These are phyloP conservation scores for Silene conica DNA, from an alignment of 148 eudicot genomes.

Conservation along the genomic window DNA sequence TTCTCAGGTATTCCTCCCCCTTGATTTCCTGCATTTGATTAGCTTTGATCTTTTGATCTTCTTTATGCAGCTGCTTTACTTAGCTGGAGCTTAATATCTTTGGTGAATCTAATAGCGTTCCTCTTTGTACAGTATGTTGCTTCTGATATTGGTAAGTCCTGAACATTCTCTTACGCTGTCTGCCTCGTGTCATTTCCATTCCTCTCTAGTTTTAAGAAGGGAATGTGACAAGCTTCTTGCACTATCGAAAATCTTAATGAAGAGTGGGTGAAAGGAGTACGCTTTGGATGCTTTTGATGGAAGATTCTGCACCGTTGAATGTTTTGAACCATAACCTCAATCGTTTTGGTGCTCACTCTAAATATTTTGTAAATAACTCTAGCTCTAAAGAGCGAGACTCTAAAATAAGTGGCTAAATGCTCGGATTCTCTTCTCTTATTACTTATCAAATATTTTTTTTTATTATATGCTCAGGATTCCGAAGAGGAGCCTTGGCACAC, in stretches of 20 bases:
- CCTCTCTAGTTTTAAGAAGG: not conserved
- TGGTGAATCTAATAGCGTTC: conserved; percentile 36
- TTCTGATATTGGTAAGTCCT: conserved; percentile 26
- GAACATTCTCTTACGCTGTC: not conserved
- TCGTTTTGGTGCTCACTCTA: not conserved
- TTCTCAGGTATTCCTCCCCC: not conserved
- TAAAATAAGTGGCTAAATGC: not conserved
- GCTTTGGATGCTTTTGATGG: not conserved
- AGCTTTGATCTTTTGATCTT: not conserved
- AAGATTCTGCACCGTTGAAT: not conserved
- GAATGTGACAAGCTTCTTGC: not conserved
- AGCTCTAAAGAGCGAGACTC: not conserved
- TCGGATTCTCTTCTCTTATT: not conserved
- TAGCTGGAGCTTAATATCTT: conserved; percentile 42
- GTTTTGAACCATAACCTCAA: not conserved
- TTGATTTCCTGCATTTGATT: not conserved
- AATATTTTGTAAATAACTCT: not conserved
- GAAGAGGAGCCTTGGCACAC: too few relatives aligned
- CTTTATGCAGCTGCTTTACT: conserved; percentile 40
- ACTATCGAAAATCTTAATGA: not conserved
- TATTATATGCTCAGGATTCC: not conserved
- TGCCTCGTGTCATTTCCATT: not conserved
- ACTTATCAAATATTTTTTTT: not conserved
- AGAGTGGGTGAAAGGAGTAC: not conserved
- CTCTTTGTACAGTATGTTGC: conserved; percentile 31